Percentiles rank a stretch among this genome's conserved stretches.
These are phyloP conservation scores for Knufia fluminis DNA, from an alignment of 2,329 filamentous ascomycete genomes.

Conservation along the genomic window DNA sequence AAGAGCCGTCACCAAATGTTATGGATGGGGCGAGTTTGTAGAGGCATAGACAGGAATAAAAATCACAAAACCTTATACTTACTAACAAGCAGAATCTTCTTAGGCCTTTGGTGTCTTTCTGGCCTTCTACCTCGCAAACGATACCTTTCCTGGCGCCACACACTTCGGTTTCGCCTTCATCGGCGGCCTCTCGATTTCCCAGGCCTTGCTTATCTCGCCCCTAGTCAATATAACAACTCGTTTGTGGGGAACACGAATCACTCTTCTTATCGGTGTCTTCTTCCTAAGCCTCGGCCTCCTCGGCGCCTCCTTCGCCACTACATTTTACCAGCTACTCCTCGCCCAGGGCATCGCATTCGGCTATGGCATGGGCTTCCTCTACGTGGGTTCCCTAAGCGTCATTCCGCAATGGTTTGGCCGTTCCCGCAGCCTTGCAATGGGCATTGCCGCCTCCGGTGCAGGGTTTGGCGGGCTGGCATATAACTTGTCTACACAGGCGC, in stretches of 20 bases:
- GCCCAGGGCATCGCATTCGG: slow-evolving; percentile 24
- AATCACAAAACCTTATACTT: no score
- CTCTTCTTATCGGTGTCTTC: slow-evolving; percentile 18
- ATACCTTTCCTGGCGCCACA: slow-evolving; percentile 22
- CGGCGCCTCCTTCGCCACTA: slow-evolving; percentile 23
- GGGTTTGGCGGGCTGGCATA: slow-evolving; percentile 26
- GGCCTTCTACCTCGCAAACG: slow-evolving; percentile 29
- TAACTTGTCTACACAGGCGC: slow-evolving; percentile 19
- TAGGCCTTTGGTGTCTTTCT: slow-evolving; percentile 34
- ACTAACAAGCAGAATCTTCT: slow-evolving; percentile 21
- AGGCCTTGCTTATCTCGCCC: slow-evolving; percentile 22
- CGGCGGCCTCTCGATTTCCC: slow-evolving; percentile 23
- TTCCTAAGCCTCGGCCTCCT: slow-evolving; percentile 18
- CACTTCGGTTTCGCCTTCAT: slow-evolving; percentile 27
- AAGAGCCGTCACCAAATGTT: no score
- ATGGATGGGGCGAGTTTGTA: no score
- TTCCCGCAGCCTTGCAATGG: slow-evolving; percentile 24
- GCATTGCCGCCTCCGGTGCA: slow-evolving; percentile 24
- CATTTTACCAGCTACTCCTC: slow-evolving; percentile 23
- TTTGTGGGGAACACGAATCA: slow-evolving; percentile 9
- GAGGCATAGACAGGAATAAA: no score
- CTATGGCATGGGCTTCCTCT: slow-evolving; percentile 24
- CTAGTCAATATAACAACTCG: slow-evolving; percentile 16
- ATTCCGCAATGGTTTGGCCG: slow-evolving; percentile 27
- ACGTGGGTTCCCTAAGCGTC: slow-evolving; percentile 17